phyloP scores from a whole-genome alignment of 768 basidiomycete genomes.

The Trametes cubensis region DNA sequence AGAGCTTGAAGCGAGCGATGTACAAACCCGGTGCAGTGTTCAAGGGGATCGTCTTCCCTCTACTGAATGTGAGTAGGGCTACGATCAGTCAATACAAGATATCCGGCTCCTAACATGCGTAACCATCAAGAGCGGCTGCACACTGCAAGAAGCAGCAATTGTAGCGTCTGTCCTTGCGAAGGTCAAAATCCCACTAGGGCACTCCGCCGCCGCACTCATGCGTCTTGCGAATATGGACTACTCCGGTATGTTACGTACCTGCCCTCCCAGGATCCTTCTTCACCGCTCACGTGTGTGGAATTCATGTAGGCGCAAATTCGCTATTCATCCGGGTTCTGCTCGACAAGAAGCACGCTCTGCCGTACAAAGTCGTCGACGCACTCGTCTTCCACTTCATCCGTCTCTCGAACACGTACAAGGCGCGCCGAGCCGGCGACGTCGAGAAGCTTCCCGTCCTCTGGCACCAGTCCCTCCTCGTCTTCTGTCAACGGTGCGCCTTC shows the following conservation, averaged over 20 bases:
- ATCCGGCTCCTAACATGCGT: background rate
- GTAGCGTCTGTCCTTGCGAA: conserved; percentile 88
- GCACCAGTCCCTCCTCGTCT: conserved; percentile 96
- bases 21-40: conserved; percentile 99
- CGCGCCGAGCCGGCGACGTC: conserved; percentile 64
- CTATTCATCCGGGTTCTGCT: conserved; percentile 95
- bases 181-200: conserved; percentile 93
- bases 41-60: conserved; percentile 95
- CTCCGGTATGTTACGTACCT: conserved; percentile 54
- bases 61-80: conserved; percentile 75
- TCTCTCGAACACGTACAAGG: conserved; percentile 88
- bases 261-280: background rate
- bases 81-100: background rate
- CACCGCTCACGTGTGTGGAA: background rate
- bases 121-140: conserved; percentile 65
- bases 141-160: conserved; percentile 92
- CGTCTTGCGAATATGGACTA: conserved; percentile 97
- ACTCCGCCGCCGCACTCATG: conserved; percentile 92
- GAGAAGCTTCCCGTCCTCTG: conserved; percentile 94
- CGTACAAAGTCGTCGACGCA: conserved; percentile 96
- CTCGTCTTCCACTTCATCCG: conserved; percentile 98
- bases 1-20: conserved; percentile 86
- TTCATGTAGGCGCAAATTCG: conserved; percentile 75
- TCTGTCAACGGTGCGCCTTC: conserved; percentile 76
- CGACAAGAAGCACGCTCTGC: conserved; percentile 97